These are phyloP conservation scores for Grammothele lineata DNA, from an alignment of 768 basidiomycete genomes.

Conservation along the genomic window DNA sequence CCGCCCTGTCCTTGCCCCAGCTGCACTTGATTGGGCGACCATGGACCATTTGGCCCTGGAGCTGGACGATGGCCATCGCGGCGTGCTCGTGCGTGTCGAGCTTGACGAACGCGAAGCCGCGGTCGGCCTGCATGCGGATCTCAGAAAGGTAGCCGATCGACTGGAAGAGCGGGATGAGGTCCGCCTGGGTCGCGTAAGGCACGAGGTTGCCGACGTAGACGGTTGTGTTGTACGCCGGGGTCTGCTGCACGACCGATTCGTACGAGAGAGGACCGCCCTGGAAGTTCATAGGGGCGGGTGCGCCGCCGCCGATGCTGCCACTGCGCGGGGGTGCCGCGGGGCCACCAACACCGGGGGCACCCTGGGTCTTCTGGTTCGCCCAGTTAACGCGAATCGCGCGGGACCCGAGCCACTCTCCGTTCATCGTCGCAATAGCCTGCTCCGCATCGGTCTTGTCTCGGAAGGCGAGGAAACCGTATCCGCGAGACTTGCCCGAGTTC, in stretches of 20 bases:
- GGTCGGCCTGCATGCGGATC: slow-evolving; percentile 98
- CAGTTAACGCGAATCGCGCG: slow-evolving; percentile 99
- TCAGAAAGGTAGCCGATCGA: slow-evolving; percentile 98
- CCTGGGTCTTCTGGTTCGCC: slow-evolving; percentile 99
- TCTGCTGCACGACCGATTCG: slow-evolving; percentile 91
- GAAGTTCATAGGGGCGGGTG: slow-evolving; percentile 90
- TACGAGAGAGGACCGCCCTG: slow-evolving; percentile 85
- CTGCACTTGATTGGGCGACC: slow-evolving; percentile 97
- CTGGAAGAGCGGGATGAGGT: slow-evolving; percentile 97
- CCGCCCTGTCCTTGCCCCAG: slow-evolving; percentile 95
- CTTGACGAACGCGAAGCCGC: slow-evolving; percentile 98
- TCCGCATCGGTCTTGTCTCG: slow-evolving; percentile 99
- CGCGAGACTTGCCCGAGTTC: slow-evolving; percentile 98
- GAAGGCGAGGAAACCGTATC: slow-evolving; percentile 98
- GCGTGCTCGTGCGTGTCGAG: slow-evolving; percentile 98
- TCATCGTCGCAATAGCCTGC: slow-evolving; percentile 99
- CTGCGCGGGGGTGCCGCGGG: slow-evolving; percentile 4
- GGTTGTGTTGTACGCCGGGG: slow-evolving; percentile 90
- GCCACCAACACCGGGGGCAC: slow-evolving; percentile 27
- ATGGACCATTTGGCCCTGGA: slow-evolving; percentile 96
- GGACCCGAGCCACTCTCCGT: slow-evolving; percentile 98
- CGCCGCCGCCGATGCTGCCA: slow-evolving; percentile 39
- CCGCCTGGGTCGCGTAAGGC: slow-evolving; percentile 94
- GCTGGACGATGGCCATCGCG: slow-evolving; percentile 94
- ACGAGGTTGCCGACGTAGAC: slow-evolving; percentile 99